A percentile compares a stretch with the other conserved stretches of the same genome.
Conservation (phyloP, 768 basidiomycete species). For the Boletus barrowsii region DNA sequence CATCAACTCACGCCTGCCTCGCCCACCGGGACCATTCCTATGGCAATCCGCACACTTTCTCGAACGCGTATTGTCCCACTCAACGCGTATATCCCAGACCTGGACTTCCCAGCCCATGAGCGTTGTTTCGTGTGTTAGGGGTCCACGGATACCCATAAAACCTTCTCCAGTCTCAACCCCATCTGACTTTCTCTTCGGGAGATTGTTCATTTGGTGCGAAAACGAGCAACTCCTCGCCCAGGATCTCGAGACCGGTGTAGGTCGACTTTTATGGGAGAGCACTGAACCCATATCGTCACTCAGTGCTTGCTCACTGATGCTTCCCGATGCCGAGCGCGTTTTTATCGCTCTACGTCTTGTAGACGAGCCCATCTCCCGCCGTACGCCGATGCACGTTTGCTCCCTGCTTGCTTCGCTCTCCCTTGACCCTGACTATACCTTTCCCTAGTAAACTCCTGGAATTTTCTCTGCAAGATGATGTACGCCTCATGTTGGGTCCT, state of each 20-base stretch:
- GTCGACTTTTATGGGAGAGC: slow-evolving; percentile 18
- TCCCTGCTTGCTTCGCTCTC: neutral
- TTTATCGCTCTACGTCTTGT: slow-evolving; percentile 19
- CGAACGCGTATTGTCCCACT: slow-evolving; percentile 15
- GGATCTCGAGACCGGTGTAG: slow-evolving; percentile 20
- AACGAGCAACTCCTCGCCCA: slow-evolving; percentile 17
- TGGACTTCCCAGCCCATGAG: slow-evolving; percentile 17
- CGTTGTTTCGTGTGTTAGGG: slow-evolving; percentile 9
- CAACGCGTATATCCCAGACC: slow-evolving; percentile 16
- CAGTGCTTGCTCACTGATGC: slow-evolving; percentile 16
- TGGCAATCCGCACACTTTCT: slow-evolving; percentile 22
- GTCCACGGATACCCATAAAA: slow-evolving; percentile 14
- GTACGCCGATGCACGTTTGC: slow-evolving; percentile 20
- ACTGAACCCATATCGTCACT: slow-evolving; percentile 17
- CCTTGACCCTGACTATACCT: slow-evolving; percentile 1
- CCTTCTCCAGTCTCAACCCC: slow-evolving; percentile 14
- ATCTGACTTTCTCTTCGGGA: slow-evolving; percentile 24
- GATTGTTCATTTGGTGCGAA: slow-evolving; percentile 23
- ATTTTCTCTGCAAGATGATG: slow-evolving; percentile 15
- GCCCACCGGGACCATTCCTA: slow-evolving; percentile 22
- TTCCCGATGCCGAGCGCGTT: slow-evolving; percentile 17
- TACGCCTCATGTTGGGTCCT: slow-evolving; percentile 12
- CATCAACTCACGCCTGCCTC: slow-evolving; percentile 12
- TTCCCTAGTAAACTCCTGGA: slow-evolving; percentile 21
- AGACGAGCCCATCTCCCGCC: slow-evolving; percentile 12